Evolutionary conservation across 163 green algal species (phyloP).

Genomic region (Coccomyxa subellipsoidea): DNA sequence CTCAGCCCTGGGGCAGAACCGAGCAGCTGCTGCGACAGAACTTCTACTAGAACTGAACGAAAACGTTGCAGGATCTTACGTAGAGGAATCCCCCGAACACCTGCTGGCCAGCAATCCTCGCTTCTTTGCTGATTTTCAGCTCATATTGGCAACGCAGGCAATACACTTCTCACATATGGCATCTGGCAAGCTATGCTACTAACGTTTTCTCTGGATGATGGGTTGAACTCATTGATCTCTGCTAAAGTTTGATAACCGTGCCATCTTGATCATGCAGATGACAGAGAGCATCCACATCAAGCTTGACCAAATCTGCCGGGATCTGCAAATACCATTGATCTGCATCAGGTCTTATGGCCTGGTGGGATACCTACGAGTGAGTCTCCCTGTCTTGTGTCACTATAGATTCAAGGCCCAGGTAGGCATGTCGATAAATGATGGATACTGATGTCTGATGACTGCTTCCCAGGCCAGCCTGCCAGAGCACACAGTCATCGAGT

Average conservation of each 20-base stretch:
- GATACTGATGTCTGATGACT: not conserved
- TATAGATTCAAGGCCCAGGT: no score
- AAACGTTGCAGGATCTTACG: constrained; percentile 68
- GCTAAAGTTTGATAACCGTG: not conserved
- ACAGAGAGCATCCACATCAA: constrained; percentile 49
- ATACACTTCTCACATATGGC: no score
- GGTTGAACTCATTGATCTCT: no score
- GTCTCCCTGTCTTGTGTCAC: no score
- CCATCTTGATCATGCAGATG: constrained; percentile 55
- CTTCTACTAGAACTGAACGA: constrained; percentile 82
- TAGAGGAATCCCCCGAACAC: constrained; percentile 70
- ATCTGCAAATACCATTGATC: constrained; percentile 61
- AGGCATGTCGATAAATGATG: no score
- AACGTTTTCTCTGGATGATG: no score
- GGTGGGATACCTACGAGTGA: constrained; percentile 71
- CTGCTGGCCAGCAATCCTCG: constrained; percentile 69
- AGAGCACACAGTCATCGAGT: constrained; percentile 87
- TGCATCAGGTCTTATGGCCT: constrained; percentile 79
- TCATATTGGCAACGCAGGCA: constrained; percentile 92
- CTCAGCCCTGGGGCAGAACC: constrained; percentile 48
- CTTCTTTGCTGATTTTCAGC: constrained; percentile 84
- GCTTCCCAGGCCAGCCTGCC: constrained; percentile 5
- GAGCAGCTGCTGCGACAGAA: constrained; percentile 70
- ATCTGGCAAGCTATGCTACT: no score
- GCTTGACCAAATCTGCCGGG: constrained; percentile 71